phyloP scores from a whole-genome alignment of 1,284 basidiomycete species.

The Porodaedalea pini region DNA sequence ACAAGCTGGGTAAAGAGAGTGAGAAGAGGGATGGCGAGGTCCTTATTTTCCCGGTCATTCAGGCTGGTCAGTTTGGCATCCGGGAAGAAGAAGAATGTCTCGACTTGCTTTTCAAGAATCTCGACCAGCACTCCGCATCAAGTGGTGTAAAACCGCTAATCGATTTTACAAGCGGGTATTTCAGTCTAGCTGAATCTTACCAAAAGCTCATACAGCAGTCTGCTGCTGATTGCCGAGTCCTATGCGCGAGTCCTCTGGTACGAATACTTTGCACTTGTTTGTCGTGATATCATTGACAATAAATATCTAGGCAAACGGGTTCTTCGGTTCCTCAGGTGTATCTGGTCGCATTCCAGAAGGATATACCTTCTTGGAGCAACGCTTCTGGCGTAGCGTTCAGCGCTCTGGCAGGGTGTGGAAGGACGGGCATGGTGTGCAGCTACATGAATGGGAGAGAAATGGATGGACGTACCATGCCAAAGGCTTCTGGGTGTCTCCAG shows the following conservation, averaged over 20 bases:
- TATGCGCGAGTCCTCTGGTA: constrained; percentile 87
- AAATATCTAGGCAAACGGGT: constrained; percentile 81
- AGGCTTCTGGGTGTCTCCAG: constrained; percentile 85
- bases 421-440: constrained; percentile 48
- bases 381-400: constrained; percentile 73
- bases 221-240: constrained; percentile 64
- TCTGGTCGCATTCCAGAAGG: constrained; percentile 93
- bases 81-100: constrained; percentile 77
- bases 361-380: constrained; percentile 85
- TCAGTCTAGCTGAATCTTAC: constrained; percentile 84
- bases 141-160: constrained; percentile 40
- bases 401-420: constrained; percentile 49
- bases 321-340: constrained; percentile 85
- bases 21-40: constrained; percentile 40
- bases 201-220: constrained; percentile 68
- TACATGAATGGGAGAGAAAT: constrained; percentile 67
- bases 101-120: constrained; percentile 51
- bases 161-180: constrained; percentile 93
- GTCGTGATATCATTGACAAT: background rate
- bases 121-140: constrained; percentile 24
- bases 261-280: constrained; percentile 20
- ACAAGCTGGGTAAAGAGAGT: constrained; percentile 9
- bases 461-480: constrained; percentile 99
- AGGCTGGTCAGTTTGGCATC: constrained; percentile 80
- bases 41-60: constrained; percentile 75